Evolutionary conservation across 345 rosid species (phyloP).

Genomic region (Eucalyptus grandis): DNA sequence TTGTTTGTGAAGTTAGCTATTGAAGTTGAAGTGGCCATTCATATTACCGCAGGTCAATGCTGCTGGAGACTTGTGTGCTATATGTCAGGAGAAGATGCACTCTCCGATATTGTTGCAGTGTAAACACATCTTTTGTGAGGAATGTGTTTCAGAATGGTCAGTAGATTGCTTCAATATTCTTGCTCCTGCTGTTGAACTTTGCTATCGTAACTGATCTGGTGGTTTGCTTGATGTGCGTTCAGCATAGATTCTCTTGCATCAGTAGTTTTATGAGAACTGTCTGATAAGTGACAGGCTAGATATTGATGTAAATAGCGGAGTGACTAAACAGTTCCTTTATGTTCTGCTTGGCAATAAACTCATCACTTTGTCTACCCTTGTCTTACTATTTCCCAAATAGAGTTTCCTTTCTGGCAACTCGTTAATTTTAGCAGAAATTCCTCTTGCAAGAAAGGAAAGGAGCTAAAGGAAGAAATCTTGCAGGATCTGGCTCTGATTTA

Average conservation of each 20-base stretch:
- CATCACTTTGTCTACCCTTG: neutral
- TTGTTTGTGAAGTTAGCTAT: neutral
- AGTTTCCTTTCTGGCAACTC: neutral
- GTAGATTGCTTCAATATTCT: neutral
- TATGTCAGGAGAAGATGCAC: constrained; percentile 73
- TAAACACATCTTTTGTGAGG: constrained; percentile 64
- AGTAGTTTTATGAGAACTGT: neutral
- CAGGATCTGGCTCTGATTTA: neutral
- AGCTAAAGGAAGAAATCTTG: neutral
- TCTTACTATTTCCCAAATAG: neutral
- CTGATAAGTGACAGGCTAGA: neutral
- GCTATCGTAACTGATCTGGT: neutral
- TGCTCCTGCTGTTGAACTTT: neutral
- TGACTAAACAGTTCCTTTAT: neutral
- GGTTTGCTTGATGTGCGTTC: neutral
- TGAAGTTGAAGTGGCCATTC: neutral
- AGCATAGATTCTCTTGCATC: neutral
- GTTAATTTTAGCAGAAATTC: neutral
- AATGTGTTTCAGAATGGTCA: constrained; percentile 60
- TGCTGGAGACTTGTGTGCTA: constrained; percentile 59
- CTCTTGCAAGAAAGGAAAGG: neutral
- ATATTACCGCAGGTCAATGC: constrained; percentile 24
- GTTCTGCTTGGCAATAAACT: neutral
- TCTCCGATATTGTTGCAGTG: constrained; percentile 38
- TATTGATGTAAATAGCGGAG: neutral